Base-by-base conservation (phyloP, 2,329 filamentous ascomycete genomes). In the Fusarium chaquense region DNA sequence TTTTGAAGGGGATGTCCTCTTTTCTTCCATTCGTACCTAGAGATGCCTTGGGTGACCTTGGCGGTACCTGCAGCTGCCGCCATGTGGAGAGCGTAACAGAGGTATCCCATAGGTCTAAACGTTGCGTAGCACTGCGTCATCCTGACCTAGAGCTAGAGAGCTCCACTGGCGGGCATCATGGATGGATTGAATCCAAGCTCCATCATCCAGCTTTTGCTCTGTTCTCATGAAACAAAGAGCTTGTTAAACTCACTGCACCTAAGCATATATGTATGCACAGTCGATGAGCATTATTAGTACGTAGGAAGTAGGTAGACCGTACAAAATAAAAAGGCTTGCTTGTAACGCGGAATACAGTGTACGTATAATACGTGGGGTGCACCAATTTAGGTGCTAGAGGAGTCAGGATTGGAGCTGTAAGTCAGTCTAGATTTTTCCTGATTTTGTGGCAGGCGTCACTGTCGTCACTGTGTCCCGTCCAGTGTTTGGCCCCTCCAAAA, bases 121-220 rank as follows among this genome's bases (percentile, higher is more conserved):
- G 33, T 49, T 67, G 54, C 54, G 64, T 67, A 40, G 55, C 55
- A 62, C 36, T 70, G 68, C 68, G 68, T 70, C 68, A 70, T 70
- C 46, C 55, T 53, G 45, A 52, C 59, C 64, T 36, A 46, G 58
- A 70, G 67, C 64, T 67, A 70, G 24, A 46, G 53, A 70, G 68
- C 68, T 71, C 68, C 67, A 71, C 68, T 53, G n/a, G 41, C 64
- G 47, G 26, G 36, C 53, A 63, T 69, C 52, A 65, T 50, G 53
- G 53, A 56, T 64, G 55, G 59, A 52, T 69, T 60, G 65, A 28
- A 62, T 64, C 67, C 62, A 70, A 70, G 67, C 68, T 71, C 64
- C 64, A 69, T 63, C 45, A 20, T 55, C 62, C 58, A 68, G 65
- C 65, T 67, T 49, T 22, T 38, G 44, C 24, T 51, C 33, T 38